These are phyloP conservation scores for Phytophthora pseudosyringae DNA, from an alignment of 352 stramenopile genomes.

Conservation along the genomic window DNA sequence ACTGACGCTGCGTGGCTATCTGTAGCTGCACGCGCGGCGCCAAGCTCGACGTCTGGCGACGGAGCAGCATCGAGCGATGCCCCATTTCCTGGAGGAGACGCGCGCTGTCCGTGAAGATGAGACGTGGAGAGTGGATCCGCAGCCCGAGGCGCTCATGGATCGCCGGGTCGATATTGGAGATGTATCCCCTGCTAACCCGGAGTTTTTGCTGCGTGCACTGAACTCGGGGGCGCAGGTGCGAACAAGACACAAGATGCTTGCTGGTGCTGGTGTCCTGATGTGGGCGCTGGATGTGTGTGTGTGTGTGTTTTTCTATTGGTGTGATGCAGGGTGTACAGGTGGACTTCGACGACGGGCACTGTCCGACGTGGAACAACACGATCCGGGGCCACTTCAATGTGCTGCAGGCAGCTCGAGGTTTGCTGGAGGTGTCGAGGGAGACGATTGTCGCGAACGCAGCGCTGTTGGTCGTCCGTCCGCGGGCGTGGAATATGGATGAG, in stretches of 20 bases:
- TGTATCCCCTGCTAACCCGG: slow-evolving; percentile 82
- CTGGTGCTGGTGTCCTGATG: slow-evolving; percentile 1
- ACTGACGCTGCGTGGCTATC: not conserved
- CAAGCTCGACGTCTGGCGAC: slow-evolving; percentile 50
- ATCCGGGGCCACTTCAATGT: slow-evolving; percentile 93
- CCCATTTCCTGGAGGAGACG: slow-evolving; percentile 85
- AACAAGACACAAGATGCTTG: not conserved
- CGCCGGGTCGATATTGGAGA: slow-evolving; percentile 96
- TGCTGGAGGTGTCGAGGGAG: slow-evolving; percentile 38
- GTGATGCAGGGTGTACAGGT: slow-evolving; percentile 64
- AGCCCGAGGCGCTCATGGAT: slow-evolving; percentile 82
- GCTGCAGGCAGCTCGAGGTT: slow-evolving; percentile 87
- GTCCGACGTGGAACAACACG: slow-evolving; percentile 94
- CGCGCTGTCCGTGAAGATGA: slow-evolving; percentile 67
- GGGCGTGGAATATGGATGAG: slow-evolving; percentile 97
- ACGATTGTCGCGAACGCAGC: slow-evolving; percentile 50
- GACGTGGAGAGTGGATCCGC: slow-evolving; percentile 62
- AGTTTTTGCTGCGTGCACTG: slow-evolving; percentile 93
- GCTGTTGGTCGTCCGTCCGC: slow-evolving; percentile 92
- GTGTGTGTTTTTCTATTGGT: slow-evolving; percentile 8
- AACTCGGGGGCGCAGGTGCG: slow-evolving; percentile 92
- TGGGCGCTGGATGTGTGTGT: not conserved
- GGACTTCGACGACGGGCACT: slow-evolving; percentile 82
- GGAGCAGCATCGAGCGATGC: slow-evolving; percentile 76
- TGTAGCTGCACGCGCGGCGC: slow-evolving; percentile 68